Evolutionary conservation across 495 filamentous ascomycete genomes (phyloP), one percentile per base, ranked within the genome.

Genomic region (Penicillium coprophilum): DNA sequence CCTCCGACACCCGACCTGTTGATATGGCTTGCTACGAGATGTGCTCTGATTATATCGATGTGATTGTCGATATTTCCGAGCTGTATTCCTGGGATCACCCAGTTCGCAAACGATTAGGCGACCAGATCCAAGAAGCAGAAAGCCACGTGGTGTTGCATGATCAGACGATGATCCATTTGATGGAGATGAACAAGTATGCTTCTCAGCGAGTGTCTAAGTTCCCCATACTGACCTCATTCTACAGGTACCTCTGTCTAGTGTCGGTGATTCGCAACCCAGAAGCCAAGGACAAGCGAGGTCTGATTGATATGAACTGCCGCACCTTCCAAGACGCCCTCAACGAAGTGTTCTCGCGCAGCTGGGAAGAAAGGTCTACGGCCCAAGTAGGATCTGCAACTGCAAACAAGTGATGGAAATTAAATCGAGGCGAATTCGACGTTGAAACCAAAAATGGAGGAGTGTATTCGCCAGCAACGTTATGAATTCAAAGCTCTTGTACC

Each of bases 1-100:
- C 95, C 5, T 96, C 91, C 10, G 94, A 98, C 67, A 91, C 88
- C 12, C 87, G 87, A 20, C 94, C 95, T 6, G 90, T 93, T 32
- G 91, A 96, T 62, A 91, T 96, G 80, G 85, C 86, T 19, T 89
- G 87, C 68, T 98, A 98, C 69, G 94, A 97, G 75, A 94, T 97
- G 62, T 97, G 95, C 70, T 94, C 89, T 24, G 94, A 97, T 67
- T 98, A 92, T 66, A 96, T 98, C 54, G 93, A 98, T 69, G 91
- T 96, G 43, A 93, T 98, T 54, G 92, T 97, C 47, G 94, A 98
- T 69, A 84, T 97, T 30, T 92, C 88, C 13, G 92, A 97, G 68
- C 86, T 98, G 17, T 97, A 97, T 63, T 93, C 91, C 6, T 97
- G 80, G 59, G 80, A 83, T 21, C 71, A 76, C 12, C 79, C 87